Conservation (phyloP, 495 filamentous ascomycete genomes). For the Aspergillus baeticus region DNA sequence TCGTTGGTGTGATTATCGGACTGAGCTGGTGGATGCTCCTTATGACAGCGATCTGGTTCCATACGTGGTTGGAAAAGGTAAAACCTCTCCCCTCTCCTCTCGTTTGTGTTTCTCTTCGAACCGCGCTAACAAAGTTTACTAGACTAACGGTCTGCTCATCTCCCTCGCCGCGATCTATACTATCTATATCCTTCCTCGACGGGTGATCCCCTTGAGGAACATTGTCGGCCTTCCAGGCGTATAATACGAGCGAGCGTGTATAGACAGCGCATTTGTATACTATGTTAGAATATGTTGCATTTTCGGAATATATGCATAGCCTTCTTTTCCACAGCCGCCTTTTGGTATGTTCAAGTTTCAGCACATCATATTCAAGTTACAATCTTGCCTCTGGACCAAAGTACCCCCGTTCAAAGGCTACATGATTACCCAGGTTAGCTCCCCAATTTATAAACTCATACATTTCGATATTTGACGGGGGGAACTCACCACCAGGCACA, state of each 20-base stretch:
- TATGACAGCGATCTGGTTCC: slow-evolving; percentile 97
- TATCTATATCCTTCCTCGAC: slow-evolving; percentile 76
- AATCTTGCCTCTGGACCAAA: slow-evolving; percentile 33
- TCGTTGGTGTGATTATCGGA: slow-evolving; percentile 45
- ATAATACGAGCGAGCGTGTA: slow-evolving; percentile 24
- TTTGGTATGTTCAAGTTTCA: too few species aligned
- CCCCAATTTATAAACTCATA: too few species aligned
- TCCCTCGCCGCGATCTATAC: slow-evolving; percentile 66
- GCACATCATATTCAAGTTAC: neutral
- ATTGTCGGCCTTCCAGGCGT: slow-evolving; percentile 78
- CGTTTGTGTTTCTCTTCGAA: slow-evolving; percentile 11
- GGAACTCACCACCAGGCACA: slow-evolving; percentile 57
- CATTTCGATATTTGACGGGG: too few species aligned
- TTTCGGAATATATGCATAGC: neutral
- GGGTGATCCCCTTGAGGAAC: slow-evolving; percentile 57
- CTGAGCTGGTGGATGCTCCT: slow-evolving; percentile 91
- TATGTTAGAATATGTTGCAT: neutral
- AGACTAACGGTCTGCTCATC: slow-evolving; percentile 36
- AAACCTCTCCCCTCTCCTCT: slow-evolving; percentile 18
- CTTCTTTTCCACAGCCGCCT: neutral
- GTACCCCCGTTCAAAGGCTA: slow-evolving; percentile 39
- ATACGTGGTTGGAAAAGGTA: slow-evolving; percentile 98
- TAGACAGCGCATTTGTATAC: neutral
- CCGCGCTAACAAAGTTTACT: slow-evolving; percentile 4
- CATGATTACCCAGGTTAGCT: neutral